Percentiles rank a stretch among this genome's conserved stretches.
Conservation (phyloP, 176 grass and related monocot genomes). For the Aegilops longissima region DNA sequence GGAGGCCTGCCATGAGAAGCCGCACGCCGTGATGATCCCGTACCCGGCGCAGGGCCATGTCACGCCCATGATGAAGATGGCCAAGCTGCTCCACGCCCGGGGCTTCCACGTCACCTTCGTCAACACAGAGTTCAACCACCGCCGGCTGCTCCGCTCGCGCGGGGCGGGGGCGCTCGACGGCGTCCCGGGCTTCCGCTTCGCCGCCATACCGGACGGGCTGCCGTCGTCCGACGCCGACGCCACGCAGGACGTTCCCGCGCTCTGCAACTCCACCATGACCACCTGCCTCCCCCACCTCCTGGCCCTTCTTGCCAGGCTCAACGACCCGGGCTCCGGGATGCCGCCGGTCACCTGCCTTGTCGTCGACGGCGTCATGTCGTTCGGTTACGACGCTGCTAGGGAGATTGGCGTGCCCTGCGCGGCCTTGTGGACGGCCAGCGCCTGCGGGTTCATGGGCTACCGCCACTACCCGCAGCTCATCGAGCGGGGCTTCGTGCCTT, state of each 20-base stretch:
- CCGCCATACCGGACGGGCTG: slow-evolving; percentile 53
- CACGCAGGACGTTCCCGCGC: slow-evolving; percentile 48
- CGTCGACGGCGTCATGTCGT: slow-evolving; percentile 50
- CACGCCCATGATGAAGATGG: slow-evolving; percentile 63
- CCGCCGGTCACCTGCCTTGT: slow-evolving; percentile 54
- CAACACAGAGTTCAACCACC: slow-evolving; percentile 55
- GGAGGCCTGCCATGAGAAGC: background rate
- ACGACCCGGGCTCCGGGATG: background rate
- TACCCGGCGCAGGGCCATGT: slow-evolving; percentile 55
- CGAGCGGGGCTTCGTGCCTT: slow-evolving; percentile 41
- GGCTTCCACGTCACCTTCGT: slow-evolving; percentile 73
- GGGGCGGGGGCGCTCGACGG: slow-evolving; percentile 32
- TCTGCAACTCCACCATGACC: slow-evolving; percentile 45
- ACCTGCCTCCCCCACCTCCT: slow-evolving; percentile 45
- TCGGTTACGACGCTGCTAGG: slow-evolving; percentile 33
- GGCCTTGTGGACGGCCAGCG: slow-evolving; percentile 56
- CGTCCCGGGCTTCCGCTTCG: slow-evolving; percentile 48
- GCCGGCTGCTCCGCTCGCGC: slow-evolving; percentile 30
- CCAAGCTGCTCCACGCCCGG: slow-evolving; percentile 53
- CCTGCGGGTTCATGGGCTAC: slow-evolving; percentile 57
- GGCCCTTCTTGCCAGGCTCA: slow-evolving; percentile 40
- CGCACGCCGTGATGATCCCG: slow-evolving; percentile 29
- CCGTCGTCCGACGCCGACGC: slow-evolving; percentile 44
- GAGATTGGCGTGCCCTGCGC: slow-evolving; percentile 44
- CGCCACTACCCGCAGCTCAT: slow-evolving; percentile 47